Conservation (phyloP, 2,329 filamentous ascomycete species). For the Paecilomyces niveus region DNA sequence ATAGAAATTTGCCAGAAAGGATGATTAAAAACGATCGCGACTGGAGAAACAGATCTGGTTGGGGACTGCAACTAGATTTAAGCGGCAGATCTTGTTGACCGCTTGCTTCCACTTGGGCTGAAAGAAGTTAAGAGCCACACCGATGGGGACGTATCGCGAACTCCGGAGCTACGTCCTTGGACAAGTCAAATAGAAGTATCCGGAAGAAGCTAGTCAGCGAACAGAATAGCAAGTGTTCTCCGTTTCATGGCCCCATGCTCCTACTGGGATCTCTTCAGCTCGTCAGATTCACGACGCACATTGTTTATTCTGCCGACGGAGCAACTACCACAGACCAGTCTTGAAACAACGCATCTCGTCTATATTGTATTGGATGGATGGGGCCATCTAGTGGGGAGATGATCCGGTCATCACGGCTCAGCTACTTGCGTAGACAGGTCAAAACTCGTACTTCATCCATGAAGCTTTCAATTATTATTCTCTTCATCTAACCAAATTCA, state of each 20-base stretch:
- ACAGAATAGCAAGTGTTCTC: background rate
- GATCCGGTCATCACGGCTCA: too few species aligned
- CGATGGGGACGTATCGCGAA: background rate
- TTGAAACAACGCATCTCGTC: too few species aligned
- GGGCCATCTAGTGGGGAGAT: too few species aligned
- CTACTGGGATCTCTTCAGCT: background rate
- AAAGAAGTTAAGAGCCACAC: background rate
- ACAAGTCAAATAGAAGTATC: background rate
- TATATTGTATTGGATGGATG: too few species aligned
- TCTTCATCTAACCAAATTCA: background rate
- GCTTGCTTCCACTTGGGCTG: constrained; percentile 8
- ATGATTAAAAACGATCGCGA: background rate
- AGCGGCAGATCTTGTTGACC: background rate
- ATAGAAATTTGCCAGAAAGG: background rate
- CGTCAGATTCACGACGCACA: too few species aligned
- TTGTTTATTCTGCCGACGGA: too few species aligned
- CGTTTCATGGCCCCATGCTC: background rate
- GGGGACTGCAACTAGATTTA: background rate
- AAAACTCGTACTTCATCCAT: too few species aligned
- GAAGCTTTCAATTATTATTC: background rate
- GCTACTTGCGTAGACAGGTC: too few species aligned
- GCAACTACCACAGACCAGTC: too few species aligned
- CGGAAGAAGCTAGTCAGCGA: background rate
- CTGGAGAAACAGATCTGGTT: background rate
- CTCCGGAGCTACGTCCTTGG: background rate